Base-by-base conservation (phyloP, 495 filamentous ascomycete genomes). In the Hypoxylon intermedium region DNA sequence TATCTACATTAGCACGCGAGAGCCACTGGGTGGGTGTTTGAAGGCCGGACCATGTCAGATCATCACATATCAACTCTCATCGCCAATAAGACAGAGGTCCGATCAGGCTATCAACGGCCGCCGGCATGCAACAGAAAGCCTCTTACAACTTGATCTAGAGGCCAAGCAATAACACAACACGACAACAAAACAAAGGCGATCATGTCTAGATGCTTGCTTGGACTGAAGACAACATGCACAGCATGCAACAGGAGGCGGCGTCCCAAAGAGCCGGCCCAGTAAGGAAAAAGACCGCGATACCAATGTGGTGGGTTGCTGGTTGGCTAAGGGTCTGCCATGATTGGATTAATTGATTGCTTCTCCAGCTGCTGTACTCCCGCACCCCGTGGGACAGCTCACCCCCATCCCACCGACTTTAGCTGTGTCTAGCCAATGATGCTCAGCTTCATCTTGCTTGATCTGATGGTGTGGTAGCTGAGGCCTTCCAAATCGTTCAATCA, bases 331-430 rank as follows among this genome's bases (percentile, higher is more conserved):
- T 42, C 18, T 36, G 11, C 45, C 57, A 41, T 59, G 61, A 65
- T 65, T 65, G 61, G 51, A 31, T 65, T 53, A 30, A 54, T 55
- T 55, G 61, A 65, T 65, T 60, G 62, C 55, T 46, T 60, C 45
- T 60, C 44, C 41, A 65, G 46, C 51, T 65, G 62, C 51, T 58
- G 58, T 68, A 53, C 54, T 60, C 47, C 65, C 68, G 60, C 65
- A 58, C 63, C 55, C 61, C 49, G 49, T 53, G 60, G 58, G 56
- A 67, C 58, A 56, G 54, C 67, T 65, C 62, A 65, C 56, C 46
- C 33, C 23, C 62, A 65, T 59, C 51, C 62, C 51, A 65, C 62
- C 62, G 24, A 54, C 56, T 65, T 46, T 26, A 60, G 41, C 54
- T 55, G 23, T 46, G 44, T 33, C 38, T 52, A 37, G 19, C 62